These are phyloP conservation scores for Exutisphaerella laricina DNA, from an alignment of 2,329 filamentous ascomycete species.

Conservation along the genomic window DNA sequence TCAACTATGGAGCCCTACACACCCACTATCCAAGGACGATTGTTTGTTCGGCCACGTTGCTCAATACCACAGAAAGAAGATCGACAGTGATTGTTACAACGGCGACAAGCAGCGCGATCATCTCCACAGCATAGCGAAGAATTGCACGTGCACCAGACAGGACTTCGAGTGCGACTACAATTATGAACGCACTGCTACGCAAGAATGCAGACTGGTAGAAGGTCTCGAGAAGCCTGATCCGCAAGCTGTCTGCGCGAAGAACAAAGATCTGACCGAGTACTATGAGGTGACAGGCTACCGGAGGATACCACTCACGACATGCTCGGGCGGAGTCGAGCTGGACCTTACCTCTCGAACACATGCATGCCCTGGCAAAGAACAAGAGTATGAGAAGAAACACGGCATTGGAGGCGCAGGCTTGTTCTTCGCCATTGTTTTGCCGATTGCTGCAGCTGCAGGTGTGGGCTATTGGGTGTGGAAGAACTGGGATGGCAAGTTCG, in stretches of 20 bases:
- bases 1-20: constrained; percentile 77
- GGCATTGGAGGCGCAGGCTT: constrained; percentile 66
- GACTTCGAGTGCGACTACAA: constrained; percentile 99
- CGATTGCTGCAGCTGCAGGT: constrained; percentile 63
- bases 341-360: constrained; percentile 60
- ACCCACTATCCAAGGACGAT: constrained; percentile 69
- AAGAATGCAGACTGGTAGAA: constrained; percentile 68
- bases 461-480: constrained; percentile 80
- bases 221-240: constrained; percentile 64
- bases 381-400: constrained; percentile 71
- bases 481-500: constrained; percentile 85
- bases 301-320: constrained; percentile 83
- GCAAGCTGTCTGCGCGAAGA: constrained; percentile 50
- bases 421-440: constrained; percentile 78
- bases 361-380: constrained; percentile 71
- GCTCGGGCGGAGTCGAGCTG: constrained; percentile 65
- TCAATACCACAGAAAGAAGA: constrained; percentile 84
- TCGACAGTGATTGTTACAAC: constrained; percentile 75
- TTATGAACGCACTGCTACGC: constrained; percentile 71
- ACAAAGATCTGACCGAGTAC: constrained; percentile 70
- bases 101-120: constrained; percentile 60
- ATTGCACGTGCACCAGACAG: constrained; percentile 75
- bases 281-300: constrained; percentile 84
- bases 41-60: constrained; percentile 91
- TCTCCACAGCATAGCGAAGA: constrained; percentile 62